These are phyloP conservation scores for Skeletonema grethae DNA, from an alignment of 108 stramenopile species.

Conservation along the genomic window DNA sequence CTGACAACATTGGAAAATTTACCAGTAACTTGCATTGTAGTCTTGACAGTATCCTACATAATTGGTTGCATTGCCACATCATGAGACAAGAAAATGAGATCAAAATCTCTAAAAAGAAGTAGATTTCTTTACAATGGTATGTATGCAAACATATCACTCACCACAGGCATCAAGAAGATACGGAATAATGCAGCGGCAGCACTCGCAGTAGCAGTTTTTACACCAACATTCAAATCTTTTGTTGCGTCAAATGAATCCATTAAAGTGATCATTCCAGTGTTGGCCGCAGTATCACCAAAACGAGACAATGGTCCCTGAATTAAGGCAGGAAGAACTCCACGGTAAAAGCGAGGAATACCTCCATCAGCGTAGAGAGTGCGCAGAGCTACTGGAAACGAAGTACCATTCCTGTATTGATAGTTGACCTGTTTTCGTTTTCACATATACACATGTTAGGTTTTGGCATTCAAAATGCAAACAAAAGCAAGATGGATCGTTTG, in stretches of 20 bases:
- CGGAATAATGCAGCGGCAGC: conserved; percentile 90
- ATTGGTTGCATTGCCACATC: background rate
- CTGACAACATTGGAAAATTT: conserved; percentile 85
- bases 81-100: background rate
- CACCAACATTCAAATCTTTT: conserved; percentile 80
- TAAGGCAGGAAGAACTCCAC: conserved; percentile 91
- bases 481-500: background rate
- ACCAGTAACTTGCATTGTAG: conserved; percentile 97
- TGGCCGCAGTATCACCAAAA: conserved; percentile 99
- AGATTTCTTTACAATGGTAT: background rate
- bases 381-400: conserved; percentile 87
- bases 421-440: conserved; percentile 66
- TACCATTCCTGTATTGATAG: conserved; percentile 99
- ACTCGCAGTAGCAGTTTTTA: conserved; percentile 89
- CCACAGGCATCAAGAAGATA: conserved; percentile 96
- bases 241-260: conserved; percentile 85
- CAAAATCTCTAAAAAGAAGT: background rate
- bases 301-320: conserved; percentile 92
- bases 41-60: conserved; percentile 74
- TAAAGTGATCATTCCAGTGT: conserved; percentile 90
- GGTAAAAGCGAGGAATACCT: conserved; percentile 96
- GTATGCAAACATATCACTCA: conserved; percentile 40
- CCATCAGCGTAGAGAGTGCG: conserved; percentile 95
- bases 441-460: background rate
- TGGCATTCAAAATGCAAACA: conserved; percentile 1